Evolutionary conservation across 768 basidiomycete species (phyloP).

Genomic region (Austroboletus eburneus): DNA sequence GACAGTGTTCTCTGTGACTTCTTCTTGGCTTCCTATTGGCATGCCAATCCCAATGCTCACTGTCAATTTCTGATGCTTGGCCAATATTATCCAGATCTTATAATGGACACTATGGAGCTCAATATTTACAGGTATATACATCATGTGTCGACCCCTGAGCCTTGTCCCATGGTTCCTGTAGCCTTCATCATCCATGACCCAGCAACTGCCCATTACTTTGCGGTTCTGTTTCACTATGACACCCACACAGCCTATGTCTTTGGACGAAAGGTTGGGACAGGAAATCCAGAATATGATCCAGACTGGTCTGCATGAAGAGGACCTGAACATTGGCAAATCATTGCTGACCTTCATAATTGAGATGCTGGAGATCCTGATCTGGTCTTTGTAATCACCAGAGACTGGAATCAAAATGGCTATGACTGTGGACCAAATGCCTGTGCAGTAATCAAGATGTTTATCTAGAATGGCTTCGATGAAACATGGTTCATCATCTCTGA

Average conservation of each 20-base stretch:
- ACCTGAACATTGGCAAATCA: not conserved
- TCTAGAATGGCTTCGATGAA: not conserved
- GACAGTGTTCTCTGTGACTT: slow-evolving; percentile 3
- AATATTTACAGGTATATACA: not conserved
- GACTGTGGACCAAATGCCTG: slow-evolving; percentile 4
- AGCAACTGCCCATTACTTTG: no score
- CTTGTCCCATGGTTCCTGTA: not conserved
- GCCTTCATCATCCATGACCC: not conserved
- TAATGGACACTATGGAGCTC: not conserved
- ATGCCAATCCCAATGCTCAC: not conserved
- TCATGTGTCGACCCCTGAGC: not conserved
- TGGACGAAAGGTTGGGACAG: no score
- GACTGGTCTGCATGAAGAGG: slow-evolving; percentile 1
- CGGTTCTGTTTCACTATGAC: no score
- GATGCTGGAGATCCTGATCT: not conserved
- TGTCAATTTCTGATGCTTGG: not conserved
- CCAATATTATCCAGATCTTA: not conserved
- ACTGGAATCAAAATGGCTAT: slow-evolving; percentile 9
- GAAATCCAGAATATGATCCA: not conserved
- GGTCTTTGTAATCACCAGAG: not conserved
- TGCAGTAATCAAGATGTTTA: not conserved
- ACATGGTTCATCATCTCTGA: not conserved
- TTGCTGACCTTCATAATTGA: slow-evolving; percentile 2
- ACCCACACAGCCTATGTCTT: no score
- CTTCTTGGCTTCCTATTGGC: slow-evolving; percentile 3